A percentile compares a stretch with the other conserved stretches of the same genome.
These are phyloP conservation scores for Saussurea involucrata DNA, from an alignment of 129 eudicot genomes.

Conservation along the genomic window DNA sequence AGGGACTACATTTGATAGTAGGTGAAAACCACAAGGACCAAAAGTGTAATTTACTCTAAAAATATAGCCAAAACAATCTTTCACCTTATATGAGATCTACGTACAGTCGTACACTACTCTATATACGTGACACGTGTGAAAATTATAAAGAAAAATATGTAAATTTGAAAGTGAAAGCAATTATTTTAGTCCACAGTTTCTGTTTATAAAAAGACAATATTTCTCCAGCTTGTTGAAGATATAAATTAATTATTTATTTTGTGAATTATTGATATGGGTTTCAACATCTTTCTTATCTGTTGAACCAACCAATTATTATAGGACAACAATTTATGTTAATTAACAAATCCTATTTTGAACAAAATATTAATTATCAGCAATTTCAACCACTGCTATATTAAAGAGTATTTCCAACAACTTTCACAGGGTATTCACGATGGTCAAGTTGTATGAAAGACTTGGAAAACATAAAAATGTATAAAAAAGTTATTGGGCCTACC, in stretches of 20 bases:
- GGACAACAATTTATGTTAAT: background rate
- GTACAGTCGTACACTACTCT: background rate
- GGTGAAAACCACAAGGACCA: too few relatives aligned
- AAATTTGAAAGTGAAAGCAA: background rate
- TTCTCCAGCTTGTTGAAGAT: background rate
- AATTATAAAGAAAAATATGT: background rate
- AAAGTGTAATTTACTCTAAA: too few relatives aligned
- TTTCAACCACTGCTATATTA: too few relatives aligned
- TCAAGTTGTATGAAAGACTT: too few relatives aligned
- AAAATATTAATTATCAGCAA: too few relatives aligned
- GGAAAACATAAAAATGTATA: too few relatives aligned
- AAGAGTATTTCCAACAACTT: too few relatives aligned
- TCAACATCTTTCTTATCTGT: slow-evolving; percentile 21
- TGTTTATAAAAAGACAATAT: background rate
- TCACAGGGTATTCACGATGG: too few relatives aligned
- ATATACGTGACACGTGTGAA: background rate
- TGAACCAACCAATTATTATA: slow-evolving; percentile 19
- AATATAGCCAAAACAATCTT: background rate
- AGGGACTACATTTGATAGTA: too few relatives aligned
- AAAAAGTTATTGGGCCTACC: too few relatives aligned
- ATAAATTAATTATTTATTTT: background rate
- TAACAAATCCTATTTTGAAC: too few relatives aligned
- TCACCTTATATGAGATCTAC: background rate
- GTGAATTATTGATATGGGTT: slow-evolving; percentile 17
- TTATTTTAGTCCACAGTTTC: background rate